Evolutionary conservation across 2,329 filamentous ascomycete species (phyloP).

Genomic region (Cladorrhinum sp.): DNA sequence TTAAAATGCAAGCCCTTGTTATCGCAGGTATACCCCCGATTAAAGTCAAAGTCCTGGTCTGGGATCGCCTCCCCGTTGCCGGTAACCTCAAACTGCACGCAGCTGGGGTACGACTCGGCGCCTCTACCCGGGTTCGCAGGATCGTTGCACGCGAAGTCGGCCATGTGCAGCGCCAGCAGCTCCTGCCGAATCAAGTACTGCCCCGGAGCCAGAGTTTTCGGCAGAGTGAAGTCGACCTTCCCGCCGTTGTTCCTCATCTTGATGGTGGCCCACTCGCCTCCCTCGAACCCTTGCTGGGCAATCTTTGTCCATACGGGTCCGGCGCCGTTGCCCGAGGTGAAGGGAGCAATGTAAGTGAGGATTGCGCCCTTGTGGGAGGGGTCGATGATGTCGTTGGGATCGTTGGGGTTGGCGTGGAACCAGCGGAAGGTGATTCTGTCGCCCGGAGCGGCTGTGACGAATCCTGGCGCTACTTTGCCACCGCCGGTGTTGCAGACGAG

Average conservation of each 20-base stretch:
- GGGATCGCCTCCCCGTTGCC: conserved; percentile 29
- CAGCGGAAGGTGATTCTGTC: conserved; percentile 38
- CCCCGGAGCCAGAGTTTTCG: conserved; percentile 24
- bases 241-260: conserved; percentile 26
- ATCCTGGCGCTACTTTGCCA: conserved; percentile 33
- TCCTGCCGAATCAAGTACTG: conserved; percentile 36
- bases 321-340: conserved; percentile 32
- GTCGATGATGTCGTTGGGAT: conserved; percentile 34
- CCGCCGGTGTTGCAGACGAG: conserved; percentile 38
- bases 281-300: conserved; percentile 37
- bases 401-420: conserved; percentile 35
- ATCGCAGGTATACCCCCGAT: conserved; percentile 32
- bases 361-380: conserved; percentile 33
- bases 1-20: conserved; percentile 31
- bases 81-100: conserved; percentile 35
- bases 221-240: conserved; percentile 29
- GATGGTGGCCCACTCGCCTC: conserved; percentile 29
- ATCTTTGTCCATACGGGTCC: conserved; percentile 40
- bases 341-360: conserved; percentile 37
- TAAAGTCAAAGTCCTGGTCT: conserved; percentile 32
- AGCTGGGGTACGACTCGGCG: conserved; percentile 37
- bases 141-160: conserved; percentile 20
- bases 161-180: conserved; percentile 35
- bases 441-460: conserved; percentile 33
- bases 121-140: conserved; percentile 23